Evolutionary conservation across 495 filamentous ascomycete genomes (phyloP).

Genomic region (Aspergillus bertholletiae): DNA sequence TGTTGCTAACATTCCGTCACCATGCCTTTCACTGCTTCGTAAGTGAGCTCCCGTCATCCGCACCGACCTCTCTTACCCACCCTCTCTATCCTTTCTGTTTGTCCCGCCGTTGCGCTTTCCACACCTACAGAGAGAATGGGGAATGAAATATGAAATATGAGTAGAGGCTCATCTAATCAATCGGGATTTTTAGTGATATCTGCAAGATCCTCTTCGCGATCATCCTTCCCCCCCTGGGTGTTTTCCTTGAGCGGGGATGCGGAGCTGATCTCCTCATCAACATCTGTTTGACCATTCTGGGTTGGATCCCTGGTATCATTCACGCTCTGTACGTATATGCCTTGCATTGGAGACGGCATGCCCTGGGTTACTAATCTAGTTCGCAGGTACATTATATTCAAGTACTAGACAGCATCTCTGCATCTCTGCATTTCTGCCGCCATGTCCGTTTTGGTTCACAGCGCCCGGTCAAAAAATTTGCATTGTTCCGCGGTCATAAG

Average conservation of each 20-base stretch:
- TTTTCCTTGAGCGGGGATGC: slow-evolving; percentile 88
- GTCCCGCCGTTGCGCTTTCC: background rate
- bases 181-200: slow-evolving; percentile 60
- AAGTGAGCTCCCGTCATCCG: slow-evolving; percentile 26
- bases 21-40: slow-evolving; percentile 66
- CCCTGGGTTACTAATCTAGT: slow-evolving; percentile 11
- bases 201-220: slow-evolving; percentile 89
- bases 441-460: slow-evolving; percentile 5
- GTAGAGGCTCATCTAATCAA: background rate
- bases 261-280: slow-evolving; percentile 82
- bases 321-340: slow-evolving; percentile 61
- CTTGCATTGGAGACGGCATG: background rate
- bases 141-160: background rate
- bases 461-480: background rate
- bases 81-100: background rate
- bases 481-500: slow-evolving; percentile 4
- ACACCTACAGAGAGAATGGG: background rate
- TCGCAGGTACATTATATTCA: slow-evolving; percentile 54
- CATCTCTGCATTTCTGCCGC: background rate
- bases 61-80: background rate
- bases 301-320: slow-evolving; percentile 73
- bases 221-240: slow-evolving; percentile 83
- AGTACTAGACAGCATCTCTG: slow-evolving; percentile 47
- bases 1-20: slow-evolving; percentile 17
- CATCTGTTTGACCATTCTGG: slow-evolving; percentile 79